Conservation (phyloP, 2,329 filamentous ascomycete genomes). For the Fusarium sp. region DNA sequence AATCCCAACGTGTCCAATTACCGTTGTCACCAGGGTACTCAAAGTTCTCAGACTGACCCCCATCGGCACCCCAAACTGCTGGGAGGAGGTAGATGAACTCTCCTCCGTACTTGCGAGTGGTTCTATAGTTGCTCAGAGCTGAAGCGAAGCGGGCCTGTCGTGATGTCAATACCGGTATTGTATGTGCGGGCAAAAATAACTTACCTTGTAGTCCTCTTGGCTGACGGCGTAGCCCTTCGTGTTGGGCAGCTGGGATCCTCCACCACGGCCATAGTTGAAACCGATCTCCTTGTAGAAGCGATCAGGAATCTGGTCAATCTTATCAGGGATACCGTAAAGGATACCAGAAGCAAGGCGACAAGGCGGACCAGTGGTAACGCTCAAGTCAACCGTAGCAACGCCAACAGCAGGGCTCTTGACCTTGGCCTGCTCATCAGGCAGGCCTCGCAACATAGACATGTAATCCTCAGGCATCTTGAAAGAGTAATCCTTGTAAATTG, state of each 20-base stretch:
- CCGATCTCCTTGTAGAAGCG: slow-evolving; percentile 22
- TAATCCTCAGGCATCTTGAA: slow-evolving; percentile 20
- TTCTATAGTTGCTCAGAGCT: slow-evolving; percentile 26
- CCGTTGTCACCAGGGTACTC: slow-evolving; percentile 62
- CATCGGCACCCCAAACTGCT: slow-evolving; percentile 63
- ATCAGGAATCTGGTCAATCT: slow-evolving; percentile 19
- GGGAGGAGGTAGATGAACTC: slow-evolving; percentile 60
- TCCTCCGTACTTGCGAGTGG: slow-evolving; percentile 52
- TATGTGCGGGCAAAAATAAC: rapidly evolving
- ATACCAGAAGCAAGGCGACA: slow-evolving; percentile 31
- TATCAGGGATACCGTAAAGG: slow-evolving; percentile 33
- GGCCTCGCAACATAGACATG: slow-evolving; percentile 10
- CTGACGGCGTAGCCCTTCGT: slow-evolving; percentile 19
- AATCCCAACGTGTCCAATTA: slow-evolving; percentile 60
- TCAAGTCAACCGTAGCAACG: slow-evolving; percentile 12
- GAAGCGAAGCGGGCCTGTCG: slow-evolving; percentile 24
- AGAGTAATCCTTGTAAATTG: neutral
- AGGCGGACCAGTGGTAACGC: slow-evolving; percentile 3
- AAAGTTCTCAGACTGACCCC: slow-evolving; percentile 52
- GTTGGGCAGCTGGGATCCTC: slow-evolving; percentile 22
- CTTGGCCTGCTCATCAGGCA: neutral
- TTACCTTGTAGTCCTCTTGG: slow-evolving; percentile 12
- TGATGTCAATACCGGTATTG: rapidly evolving
- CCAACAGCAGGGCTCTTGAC: slow-evolving; percentile 12
- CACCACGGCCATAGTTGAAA: slow-evolving; percentile 29